A percentile compares a stretch with the other conserved stretches of the same genome.
Conservation (phyloP, 1,284 basidiomycete species). For the Marasmius oreades region DNA sequence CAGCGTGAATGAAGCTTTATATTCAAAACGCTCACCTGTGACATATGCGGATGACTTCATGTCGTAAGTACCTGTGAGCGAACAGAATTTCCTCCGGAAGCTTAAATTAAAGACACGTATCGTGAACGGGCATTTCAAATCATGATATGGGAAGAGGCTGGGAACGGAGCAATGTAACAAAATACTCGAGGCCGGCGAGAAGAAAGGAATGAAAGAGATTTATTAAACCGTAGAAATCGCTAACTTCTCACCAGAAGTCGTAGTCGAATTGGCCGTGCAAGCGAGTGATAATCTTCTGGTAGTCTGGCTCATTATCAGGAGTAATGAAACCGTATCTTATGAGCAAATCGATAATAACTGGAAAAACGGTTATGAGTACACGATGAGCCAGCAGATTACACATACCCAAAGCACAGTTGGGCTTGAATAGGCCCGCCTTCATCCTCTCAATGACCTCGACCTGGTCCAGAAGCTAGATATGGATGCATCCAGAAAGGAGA, state of each 20-base stretch:
- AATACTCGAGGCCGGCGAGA: background rate
- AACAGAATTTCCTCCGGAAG: too few relatives aligned
- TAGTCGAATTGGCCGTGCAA: conserved; percentile 68
- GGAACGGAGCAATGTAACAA: background rate
- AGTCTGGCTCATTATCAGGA: conserved; percentile 75
- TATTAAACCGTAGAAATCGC: background rate
- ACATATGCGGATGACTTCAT: background rate
- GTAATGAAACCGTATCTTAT: conserved; percentile 76
- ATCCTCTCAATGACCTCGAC: conserved; percentile 53
- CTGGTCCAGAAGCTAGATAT: conserved; percentile 53
- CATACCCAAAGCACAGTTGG: conserved; percentile 78
- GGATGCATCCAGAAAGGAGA: background rate
- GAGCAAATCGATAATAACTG: conserved; percentile 83
- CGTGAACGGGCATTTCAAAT: too few relatives aligned
- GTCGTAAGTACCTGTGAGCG: background rate
- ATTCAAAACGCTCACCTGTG: too few relatives aligned
- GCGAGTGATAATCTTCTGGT: conserved; percentile 67
- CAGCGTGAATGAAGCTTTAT: background rate
- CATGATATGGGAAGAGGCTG: background rate
- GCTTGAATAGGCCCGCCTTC: conserved; percentile 73
- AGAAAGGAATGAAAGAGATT: background rate
- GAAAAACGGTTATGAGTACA: background rate
- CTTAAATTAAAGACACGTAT: too few relatives aligned
- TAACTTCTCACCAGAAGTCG: conserved; percentile 45
- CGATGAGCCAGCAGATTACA: conserved; percentile 17